Evolutionary conservation across 2,329 filamentous ascomycete species (phyloP).

Genomic region (Verticillium zaregamsianum): DNA sequence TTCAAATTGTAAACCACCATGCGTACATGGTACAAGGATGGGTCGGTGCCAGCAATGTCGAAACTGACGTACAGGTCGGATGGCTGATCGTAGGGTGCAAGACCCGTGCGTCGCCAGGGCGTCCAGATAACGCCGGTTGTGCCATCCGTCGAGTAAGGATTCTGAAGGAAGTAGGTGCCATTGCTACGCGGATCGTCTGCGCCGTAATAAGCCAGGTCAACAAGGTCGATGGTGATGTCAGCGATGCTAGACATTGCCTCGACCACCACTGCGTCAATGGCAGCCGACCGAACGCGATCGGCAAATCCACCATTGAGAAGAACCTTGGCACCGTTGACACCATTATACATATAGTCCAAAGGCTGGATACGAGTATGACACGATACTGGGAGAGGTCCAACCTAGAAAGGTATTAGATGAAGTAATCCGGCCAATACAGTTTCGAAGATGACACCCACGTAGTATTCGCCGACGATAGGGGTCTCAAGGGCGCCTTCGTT

Average conservation of each 20-base stretch:
- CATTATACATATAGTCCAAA: constrained; percentile 14
- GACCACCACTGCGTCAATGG: constrained; percentile 9
- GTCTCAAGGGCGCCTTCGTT: constrained; percentile 11
- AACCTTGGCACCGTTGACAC: constrained; percentile 11
- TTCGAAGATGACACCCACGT: constrained; percentile 4
- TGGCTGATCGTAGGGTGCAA: constrained; percentile 12
- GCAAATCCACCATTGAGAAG: constrained; percentile 12
- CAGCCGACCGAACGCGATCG: constrained; percentile 5
- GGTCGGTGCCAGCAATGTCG: constrained; percentile 11
- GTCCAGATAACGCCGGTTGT: constrained; percentile 13
- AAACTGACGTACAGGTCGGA: constrained; percentile 14
- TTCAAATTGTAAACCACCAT: constrained; percentile 14
- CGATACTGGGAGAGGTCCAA: constrained; percentile 13
- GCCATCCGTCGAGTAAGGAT: constrained; percentile 13
- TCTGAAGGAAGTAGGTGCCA: constrained; percentile 14
- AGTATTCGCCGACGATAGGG: constrained; percentile 12
- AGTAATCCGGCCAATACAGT: not conserved
- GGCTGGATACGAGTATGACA: constrained; percentile 7
- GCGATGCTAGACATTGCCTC: constrained; percentile 13
- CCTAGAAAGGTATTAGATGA: constrained; percentile 1
- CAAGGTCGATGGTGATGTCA: constrained; percentile 37
- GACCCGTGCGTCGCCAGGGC: constrained; percentile 9
- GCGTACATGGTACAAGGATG: constrained; percentile 11
- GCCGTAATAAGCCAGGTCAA: constrained; percentile 30
- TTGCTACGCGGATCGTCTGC: constrained; percentile 21